These are phyloP conservation scores for Claviceps paspali DNA, from an alignment of 2,329 filamentous ascomycete genomes.

Conservation along the genomic window DNA sequence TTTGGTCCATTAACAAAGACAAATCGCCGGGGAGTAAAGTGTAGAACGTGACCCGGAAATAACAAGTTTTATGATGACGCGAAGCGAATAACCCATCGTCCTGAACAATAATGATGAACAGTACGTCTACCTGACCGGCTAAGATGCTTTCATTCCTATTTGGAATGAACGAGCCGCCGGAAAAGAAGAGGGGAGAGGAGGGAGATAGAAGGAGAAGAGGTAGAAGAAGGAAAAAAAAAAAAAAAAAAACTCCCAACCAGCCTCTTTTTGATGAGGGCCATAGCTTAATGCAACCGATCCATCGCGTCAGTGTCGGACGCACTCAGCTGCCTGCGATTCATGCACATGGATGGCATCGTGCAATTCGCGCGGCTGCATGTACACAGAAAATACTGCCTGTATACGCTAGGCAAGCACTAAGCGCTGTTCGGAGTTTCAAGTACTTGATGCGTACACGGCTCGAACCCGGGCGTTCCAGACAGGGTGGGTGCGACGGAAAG, in stretches of 20 bases:
- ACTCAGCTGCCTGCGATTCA: constrained; percentile 6
- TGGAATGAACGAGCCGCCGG: not conserved
- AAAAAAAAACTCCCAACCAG: not conserved
- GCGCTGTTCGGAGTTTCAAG: not conserved
- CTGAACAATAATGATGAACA: too few relatives aligned
- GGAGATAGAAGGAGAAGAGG: not conserved
- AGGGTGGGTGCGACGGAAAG: constrained; percentile 3
- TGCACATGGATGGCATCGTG: constrained; percentile 3
- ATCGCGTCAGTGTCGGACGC: constrained; percentile 6
- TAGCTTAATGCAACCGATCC: constrained; percentile 1
- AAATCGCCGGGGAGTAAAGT: not conserved
- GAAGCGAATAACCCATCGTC: not conserved
- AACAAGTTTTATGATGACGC: not conserved
- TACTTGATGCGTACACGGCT: not conserved
- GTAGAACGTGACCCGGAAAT: not conserved
- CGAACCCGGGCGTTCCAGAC: not conserved
- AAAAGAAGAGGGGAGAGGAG: not conserved
- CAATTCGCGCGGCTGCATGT: constrained; percentile 3
- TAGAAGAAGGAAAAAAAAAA: not conserved
- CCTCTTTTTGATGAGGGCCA: not conserved
- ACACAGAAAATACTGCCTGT: not conserved
- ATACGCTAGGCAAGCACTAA: too few relatives aligned
- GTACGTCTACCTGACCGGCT: too few relatives aligned
- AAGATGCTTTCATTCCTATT: too few relatives aligned
- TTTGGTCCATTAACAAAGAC: not conserved